Evolutionary conservation across 2,329 filamentous ascomycete species (phyloP).

Genomic region (Phaeomoniella chlamydospora): DNA sequence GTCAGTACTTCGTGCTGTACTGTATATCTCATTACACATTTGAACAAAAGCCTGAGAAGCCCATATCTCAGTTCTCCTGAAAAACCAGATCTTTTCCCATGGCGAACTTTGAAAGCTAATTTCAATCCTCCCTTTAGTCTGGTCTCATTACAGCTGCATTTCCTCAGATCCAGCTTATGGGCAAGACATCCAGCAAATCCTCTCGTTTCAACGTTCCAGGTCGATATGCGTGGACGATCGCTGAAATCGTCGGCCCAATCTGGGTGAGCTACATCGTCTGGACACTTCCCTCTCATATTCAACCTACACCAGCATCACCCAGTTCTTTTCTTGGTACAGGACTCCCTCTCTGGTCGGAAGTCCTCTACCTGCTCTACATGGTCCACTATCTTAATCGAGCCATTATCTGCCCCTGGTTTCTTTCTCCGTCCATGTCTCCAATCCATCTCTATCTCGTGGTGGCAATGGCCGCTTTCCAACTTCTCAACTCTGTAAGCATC

Average conservation of each 20-base stretch:
- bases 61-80: no score
- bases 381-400: slow-evolving; percentile 89
- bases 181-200: slow-evolving; percentile 61
- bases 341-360: slow-evolving; percentile 20
- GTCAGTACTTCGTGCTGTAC: no score
- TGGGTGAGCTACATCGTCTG: slow-evolving; percentile 68
- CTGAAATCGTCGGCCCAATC: slow-evolving; percentile 70
- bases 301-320: slow-evolving; percentile 6
- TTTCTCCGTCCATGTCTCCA: slow-evolving; percentile 83
- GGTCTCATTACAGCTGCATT: slow-evolving; percentile 1
- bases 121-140: not conserved
- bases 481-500: slow-evolving; percentile 64
- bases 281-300: slow-evolving; percentile 41
- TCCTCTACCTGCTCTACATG: slow-evolving; percentile 34
- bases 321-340: slow-evolving; percentile 8
- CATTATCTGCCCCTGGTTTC: slow-evolving; percentile 60
- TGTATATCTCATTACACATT: no score
- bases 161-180: slow-evolving; percentile 53
- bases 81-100: no score
- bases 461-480: slow-evolving; percentile 57
- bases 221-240: slow-evolving; percentile 71
- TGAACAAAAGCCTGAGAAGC: no score
- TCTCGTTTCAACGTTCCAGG: slow-evolving; percentile 77
- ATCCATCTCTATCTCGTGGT: slow-evolving; percentile 58
- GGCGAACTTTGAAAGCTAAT: no score